These are phyloP conservation scores for Coemansia sp. DNA, from an alignment of 192 early-diverging fungal genomes.

Conservation along the genomic window DNA sequence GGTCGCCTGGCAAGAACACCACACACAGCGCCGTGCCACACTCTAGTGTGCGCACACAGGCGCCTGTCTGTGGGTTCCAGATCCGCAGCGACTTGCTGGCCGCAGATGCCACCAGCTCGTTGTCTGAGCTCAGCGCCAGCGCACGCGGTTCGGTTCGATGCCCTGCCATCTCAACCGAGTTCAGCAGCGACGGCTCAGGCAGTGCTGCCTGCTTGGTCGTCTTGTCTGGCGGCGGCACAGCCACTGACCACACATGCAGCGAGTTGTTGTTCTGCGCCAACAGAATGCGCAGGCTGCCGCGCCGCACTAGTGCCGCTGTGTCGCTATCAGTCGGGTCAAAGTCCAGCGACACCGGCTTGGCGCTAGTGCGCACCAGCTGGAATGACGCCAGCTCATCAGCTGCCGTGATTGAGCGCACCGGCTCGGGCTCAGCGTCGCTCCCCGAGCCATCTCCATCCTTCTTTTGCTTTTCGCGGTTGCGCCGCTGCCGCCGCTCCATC, in stretches of 20 bases:
- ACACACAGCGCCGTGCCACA: constrained; percentile 91
- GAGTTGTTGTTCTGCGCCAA: constrained; percentile 80
- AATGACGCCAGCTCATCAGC: constrained; percentile 77
- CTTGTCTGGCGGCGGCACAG: constrained; percentile 57
- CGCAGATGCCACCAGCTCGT: constrained; percentile 81
- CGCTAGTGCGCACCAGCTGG: constrained; percentile 68
- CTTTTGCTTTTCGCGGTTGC: constrained; percentile 72
- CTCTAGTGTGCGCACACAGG: constrained; percentile 86
- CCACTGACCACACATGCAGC: constrained; percentile 70
- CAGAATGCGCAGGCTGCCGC: constrained; percentile 57
- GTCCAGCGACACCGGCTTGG: constrained; percentile 74
- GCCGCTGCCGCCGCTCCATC: constrained; percentile 73
- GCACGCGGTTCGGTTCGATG: constrained; percentile 90
- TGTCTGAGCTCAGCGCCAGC: constrained; percentile 86
- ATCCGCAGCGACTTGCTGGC: constrained; percentile 83
- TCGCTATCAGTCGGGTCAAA: constrained; percentile 44
- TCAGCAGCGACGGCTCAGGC: constrained; percentile 63
- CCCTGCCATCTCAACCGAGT: constrained; percentile 78
- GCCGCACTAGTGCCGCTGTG: constrained; percentile 20
- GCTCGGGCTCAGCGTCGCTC: constrained; percentile 36
- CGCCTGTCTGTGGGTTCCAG: constrained; percentile 81
- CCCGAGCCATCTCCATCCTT: constrained; percentile 23
- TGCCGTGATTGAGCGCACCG: constrained; percentile 54
- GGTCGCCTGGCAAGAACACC: constrained; percentile 90
- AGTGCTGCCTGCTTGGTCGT: constrained; percentile 67